Base-by-base conservation (phyloP, 2,329 filamentous ascomycete genomes). In the Bipolaris bicolor region DNA sequence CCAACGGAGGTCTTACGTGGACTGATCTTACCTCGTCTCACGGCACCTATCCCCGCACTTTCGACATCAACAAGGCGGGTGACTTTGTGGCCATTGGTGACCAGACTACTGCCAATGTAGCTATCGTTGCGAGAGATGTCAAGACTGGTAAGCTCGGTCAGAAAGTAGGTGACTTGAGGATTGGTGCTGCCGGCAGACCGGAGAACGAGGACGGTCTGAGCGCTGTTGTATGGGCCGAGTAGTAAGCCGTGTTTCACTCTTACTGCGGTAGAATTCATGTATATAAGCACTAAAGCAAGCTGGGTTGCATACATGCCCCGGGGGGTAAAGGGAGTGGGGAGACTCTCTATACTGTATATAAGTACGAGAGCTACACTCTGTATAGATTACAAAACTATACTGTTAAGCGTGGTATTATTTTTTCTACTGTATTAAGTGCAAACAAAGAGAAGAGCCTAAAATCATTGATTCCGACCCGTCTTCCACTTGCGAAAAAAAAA, bases 141-240 rank as follows among this genome's bases (percentile, higher is more conserved):
- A 53, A 47, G 15, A 72, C 72, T 33, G 72, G 72, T 9, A 70
- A 67, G 47, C 45, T 76, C 18, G 68, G 67, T 9, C 55, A 58
- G 1, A 55, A 58, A 29, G 67, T 70, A 2, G 71, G 67, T 1
- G 68, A 63, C 46, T 41, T 75, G 50, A 64, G 69, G 24, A 64
- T 76, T 26, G 66, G 67, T 2, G 13, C 65, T 20, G 56, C 59
- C 9, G 73, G 72, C 16, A 68, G 52, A 2, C 65, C 69, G 0
- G 71, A 70, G 55, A 70, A 65, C n/a, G 69, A 71, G 47, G 70
- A 76, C 49, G 73, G 72, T 31, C 49, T 74, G 13, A 73, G 69
- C 44, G 69, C 71, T 2, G 73, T 76, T 13, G 70, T 76, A 2
- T 75, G 73, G 73, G 69, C 65, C 2, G 70, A 76, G 54, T 75